Evolutionary conservation across 1,284 basidiomycete genomes (phyloP).

Genomic region (Golubevia pallescens): DNA sequence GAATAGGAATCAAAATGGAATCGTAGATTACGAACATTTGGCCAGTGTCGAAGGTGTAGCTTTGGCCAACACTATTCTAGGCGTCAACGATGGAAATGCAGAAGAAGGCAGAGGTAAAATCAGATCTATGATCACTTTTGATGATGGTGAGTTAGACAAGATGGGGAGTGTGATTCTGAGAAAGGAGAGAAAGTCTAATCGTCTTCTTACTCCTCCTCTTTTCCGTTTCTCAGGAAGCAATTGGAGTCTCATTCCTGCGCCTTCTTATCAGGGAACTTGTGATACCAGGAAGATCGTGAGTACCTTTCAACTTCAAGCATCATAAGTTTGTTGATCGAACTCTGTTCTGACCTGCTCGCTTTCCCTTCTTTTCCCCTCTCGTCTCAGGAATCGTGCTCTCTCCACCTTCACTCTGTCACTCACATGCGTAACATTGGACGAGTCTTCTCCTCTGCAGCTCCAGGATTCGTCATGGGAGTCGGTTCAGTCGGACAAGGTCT

Average conservation of each 20-base stretch:
- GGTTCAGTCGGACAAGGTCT: constrained; percentile 45
- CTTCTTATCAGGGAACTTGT: background rate
- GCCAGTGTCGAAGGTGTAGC: constrained; percentile 55
- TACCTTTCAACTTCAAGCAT: background rate
- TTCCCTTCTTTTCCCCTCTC: background rate
- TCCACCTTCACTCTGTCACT: constrained; percentile 59
- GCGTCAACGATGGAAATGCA: background rate
- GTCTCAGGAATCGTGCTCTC: constrained; percentile 26
- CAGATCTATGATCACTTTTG: constrained; percentile 4
- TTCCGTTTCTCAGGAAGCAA: background rate
- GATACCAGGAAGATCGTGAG: background rate
- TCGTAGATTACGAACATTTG: constrained; percentile 61
- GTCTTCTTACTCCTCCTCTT: background rate
- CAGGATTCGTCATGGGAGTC: constrained; percentile 62
- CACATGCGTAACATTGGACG: constrained; percentile 49
- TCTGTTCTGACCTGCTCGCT: too few relatives aligned
- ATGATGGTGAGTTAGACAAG: constrained; percentile 76
- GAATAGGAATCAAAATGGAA: constrained; percentile 29
- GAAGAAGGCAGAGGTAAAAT: constrained; percentile 1
- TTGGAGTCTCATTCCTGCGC: background rate
- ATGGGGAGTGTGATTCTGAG: background rate
- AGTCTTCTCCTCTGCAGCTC: constrained; percentile 53
- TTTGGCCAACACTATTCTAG: constrained; percentile 22
- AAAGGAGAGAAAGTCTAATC: background rate
- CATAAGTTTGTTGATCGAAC: too few relatives aligned